Percentiles rank a stretch among this genome's conserved stretches.
Evolutionary conservation across 352 stramenopile genomes (phyloP).

Genomic region (Phytophthora melonis): DNA sequence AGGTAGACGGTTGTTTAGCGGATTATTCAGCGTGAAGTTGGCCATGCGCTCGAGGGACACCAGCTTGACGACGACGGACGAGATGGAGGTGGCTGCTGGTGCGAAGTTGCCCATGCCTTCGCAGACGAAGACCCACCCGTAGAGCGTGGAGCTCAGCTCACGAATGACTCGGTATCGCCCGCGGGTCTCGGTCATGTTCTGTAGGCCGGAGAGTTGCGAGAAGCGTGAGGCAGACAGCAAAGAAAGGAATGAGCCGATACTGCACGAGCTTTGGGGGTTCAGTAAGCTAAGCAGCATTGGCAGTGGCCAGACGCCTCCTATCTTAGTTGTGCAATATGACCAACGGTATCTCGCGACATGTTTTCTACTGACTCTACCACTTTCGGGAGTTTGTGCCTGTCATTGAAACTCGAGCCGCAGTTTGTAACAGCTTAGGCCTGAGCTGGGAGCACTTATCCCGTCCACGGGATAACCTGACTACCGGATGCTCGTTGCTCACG

Average conservation of each 20-base stretch:
- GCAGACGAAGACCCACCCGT: slow-evolving; percentile 1
- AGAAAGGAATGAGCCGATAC: background rate
- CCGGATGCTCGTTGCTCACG: background rate
- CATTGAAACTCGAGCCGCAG: background rate
- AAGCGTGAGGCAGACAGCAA: background rate
- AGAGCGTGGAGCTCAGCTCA: slow-evolving; percentile 2
- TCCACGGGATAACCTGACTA: no score
- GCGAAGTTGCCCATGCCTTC: background rate
- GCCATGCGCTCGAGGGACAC: slow-evolving; percentile 45
- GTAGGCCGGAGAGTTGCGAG: background rate
- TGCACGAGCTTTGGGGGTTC: background rate
- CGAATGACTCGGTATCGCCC: background rate
- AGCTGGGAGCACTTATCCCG: no score
- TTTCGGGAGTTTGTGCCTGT: background rate
- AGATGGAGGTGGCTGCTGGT: background rate
- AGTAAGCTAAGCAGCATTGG: background rate
- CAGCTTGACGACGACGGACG: slow-evolving; percentile 55
- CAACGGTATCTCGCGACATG: background rate
- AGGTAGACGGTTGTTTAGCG: slow-evolving; percentile 29
- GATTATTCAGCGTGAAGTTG: no score
- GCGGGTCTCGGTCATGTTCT: slow-evolving; percentile 21
- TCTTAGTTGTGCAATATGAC: background rate
- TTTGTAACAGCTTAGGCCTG: background rate
- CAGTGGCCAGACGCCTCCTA: background rate
- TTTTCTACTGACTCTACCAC: background rate